Base-by-base conservation (phyloP, 2,329 filamentous ascomycete genomes). In the Alternaria sp. region DNA sequence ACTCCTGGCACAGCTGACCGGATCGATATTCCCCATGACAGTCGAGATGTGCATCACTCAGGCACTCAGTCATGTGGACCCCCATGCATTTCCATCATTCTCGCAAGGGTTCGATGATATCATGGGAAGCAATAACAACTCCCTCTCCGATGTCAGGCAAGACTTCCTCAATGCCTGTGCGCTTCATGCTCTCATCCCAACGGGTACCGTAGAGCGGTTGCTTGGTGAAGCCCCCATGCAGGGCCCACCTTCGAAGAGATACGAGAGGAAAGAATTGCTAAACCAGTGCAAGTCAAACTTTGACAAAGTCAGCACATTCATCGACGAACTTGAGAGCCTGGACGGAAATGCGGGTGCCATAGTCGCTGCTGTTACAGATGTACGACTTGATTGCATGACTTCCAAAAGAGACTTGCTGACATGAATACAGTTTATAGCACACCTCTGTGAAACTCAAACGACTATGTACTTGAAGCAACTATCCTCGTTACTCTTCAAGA, bases 91-190 rank as follows among this genome's bases (percentile, higher is more conserved):
- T 65, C 87, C 88, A 5, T 87, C 88, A 0, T 84, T 90, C 54
- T 88, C 88, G 11, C 86, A 87, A 51, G 85, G 88, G 69, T 89
- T 89, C 60, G 84, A 87, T 52, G 86, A 87, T 22, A 80, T 81
- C 22, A 83, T 83, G 74, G 81, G 80, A 34, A 81, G 78, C 12
- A 87, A 84, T 11, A 87, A 84, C 54, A 86, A 85, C 54, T 83
- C 85, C 38, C 81, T 91, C 3, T 86, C 88, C 28, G 86, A 89
- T 61, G 92, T 92, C 28, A 86, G 89, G 26, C 91, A 91, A 80
- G 83, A 97, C 62, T 98, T 98, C 67, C 87, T 96, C 41, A 95
- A 96, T 65, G 89, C 94, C 0, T 99, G 95, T 74, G 92, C 92
- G 55, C 84, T 97, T 39, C 94, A 98, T 76, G 88, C 89, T 1